Percentiles rank a stretch among this genome's conserved stretches.
phyloP scores from a whole-genome alignment of 345 rosid genomes.

The Populus simonii region DNA sequence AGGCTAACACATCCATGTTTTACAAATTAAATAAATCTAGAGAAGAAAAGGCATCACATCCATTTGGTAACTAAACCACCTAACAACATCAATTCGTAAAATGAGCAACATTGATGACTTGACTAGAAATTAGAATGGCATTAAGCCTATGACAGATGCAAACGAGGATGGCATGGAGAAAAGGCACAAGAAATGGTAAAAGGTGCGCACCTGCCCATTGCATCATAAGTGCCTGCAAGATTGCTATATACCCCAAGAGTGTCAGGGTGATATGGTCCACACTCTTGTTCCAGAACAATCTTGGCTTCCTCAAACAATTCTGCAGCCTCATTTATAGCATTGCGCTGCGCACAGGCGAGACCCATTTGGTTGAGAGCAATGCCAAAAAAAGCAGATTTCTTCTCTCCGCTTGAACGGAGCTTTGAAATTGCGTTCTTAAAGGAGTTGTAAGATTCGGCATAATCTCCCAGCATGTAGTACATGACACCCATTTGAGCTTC shows the following conservation, averaged over 20 bases:
- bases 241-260: conserved; percentile 89
- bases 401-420: conserved; percentile 78
- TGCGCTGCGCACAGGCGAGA: conserved; percentile 70
- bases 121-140: not conserved
- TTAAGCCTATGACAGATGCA: not conserved
- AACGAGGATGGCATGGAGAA: not conserved
- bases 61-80: not conserved
- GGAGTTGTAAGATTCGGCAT: conserved; percentile 58
- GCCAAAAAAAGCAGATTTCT: conserved; percentile 73
- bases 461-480: conserved; percentile 78
- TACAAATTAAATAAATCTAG: not conserved
- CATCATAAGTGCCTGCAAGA: conserved; percentile 94
- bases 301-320: conserved; percentile 90
- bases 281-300: conserved; percentile 68
- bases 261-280: conserved; percentile 86
- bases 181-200: not conserved
- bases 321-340: conserved; percentile 75
- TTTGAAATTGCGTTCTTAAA: conserved; percentile 64
- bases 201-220: conserved; percentile 79
- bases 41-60: not conserved
- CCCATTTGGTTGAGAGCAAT: conserved; percentile 92
- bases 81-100: not conserved
- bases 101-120: not conserved
- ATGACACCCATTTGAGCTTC: conserved; percentile 95
- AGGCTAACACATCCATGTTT: not conserved